Evolutionary conservation across 192 early-diverging fungal genomes (phyloP).

Genomic region (Chytriomyces confervae): DNA sequence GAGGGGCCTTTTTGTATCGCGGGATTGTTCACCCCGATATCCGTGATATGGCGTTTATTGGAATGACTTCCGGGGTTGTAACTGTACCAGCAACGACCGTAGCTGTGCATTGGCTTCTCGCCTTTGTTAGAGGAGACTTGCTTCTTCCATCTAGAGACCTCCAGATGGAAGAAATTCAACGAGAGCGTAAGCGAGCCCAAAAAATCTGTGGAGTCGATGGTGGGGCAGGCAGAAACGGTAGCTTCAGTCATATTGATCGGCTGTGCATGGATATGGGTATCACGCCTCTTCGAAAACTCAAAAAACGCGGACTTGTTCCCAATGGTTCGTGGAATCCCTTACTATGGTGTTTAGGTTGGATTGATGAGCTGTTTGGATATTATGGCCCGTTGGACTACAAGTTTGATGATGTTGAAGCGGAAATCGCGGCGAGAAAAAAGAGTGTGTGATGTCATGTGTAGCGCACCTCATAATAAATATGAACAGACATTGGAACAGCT

Average conservation of each 20-base stretch:
- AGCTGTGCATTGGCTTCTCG: constrained; percentile 7
- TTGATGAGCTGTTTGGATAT: constrained; percentile 2
- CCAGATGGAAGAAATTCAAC: not conserved
- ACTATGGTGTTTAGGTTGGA: not conserved
- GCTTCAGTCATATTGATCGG: not conserved
- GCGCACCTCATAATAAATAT: no score
- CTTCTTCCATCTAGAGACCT: not conserved
- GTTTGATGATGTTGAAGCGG: constrained; percentile 20
- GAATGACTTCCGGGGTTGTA: not conserved
- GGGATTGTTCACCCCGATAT: constrained; percentile 17
- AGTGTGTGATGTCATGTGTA: not conserved
- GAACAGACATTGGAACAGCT: no score
- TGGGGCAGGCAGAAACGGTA: not conserved
- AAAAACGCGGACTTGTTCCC: not conserved
- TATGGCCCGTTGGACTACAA: constrained; percentile 13
- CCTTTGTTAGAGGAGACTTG: not conserved
- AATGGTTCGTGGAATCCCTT: constrained; percentile 18
- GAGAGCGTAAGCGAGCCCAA: not conserved
- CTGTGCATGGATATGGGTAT: constrained; percentile 8
- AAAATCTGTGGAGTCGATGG: not conserved
- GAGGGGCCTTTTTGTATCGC: constrained; percentile 9
- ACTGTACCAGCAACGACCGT: not conserved
- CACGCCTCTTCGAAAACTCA: not conserved
- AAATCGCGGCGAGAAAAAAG: constrained; percentile 1
- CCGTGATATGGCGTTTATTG: constrained; percentile 16